Base-by-base conservation (phyloP, 1,284 basidiomycete species). In the Sanghuangporus weigelae region DNA sequence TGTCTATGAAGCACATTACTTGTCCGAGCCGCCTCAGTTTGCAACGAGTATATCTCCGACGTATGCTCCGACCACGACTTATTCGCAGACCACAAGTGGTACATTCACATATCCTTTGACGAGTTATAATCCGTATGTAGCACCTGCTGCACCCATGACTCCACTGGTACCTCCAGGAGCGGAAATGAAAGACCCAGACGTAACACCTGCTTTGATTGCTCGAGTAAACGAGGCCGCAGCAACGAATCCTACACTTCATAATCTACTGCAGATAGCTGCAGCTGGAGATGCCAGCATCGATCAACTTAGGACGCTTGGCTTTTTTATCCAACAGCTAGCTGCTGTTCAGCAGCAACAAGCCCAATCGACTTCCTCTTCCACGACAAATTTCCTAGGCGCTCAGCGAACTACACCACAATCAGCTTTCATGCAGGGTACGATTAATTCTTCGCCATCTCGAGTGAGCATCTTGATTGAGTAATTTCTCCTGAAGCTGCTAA, bases 1-100 rank as follows among this genome's bases (percentile, higher is more conserved):
- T 0, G 77, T 92, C 60, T 89, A 84, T 66, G 88, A 91, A 74
- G 86, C 87, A 11, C 81, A 84, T 67, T 86, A 85, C 71, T 72
- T 59, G 16, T 42, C 58, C 8, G 56, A 59, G 44, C 40, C 50
- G 1, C 31, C 53, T 7, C 53, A 11, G 11, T 54, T 11, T 36
- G 36, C 16, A 31, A 14, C 31, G 31, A 16, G 53, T 11, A 36
- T 35, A 26, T 31, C 46, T 38, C 14, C 57, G 35, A 49, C 44
- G 11, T 59, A 49, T 35, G 36, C 19, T 40, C 55, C 38, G 35
- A 48, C 57, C 23, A 23, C 40, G 16, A n/a, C 10, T 57, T 57
- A 57, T 44, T 39, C 44, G 36, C 39, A 39, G 40, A 44, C 56
- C 3, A 39, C 38, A 16, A 40, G 40, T 44, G 56, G 56, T n/a